Conservation (phyloP, 257 asterid species). For the Nyctanthes arbortristis region DNA sequence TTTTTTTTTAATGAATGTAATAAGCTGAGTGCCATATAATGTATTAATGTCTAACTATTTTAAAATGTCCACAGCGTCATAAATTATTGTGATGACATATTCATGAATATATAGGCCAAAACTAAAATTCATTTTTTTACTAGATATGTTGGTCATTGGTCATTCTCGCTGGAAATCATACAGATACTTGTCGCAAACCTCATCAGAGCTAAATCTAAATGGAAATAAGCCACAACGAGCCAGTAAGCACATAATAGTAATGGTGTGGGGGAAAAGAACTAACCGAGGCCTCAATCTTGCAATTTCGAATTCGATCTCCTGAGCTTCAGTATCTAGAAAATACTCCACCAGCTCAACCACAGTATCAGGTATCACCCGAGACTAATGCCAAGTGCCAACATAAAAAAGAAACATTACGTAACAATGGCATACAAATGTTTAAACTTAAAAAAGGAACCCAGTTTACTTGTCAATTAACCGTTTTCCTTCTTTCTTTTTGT, state of each 20-base stretch:
- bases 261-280: conserved; percentile 19
- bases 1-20: no score
- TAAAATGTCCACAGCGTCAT: no score
- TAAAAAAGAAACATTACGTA: no score
- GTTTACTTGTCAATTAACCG: background rate
- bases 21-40: background rate
- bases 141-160: no score
- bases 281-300: conserved; percentile 85
- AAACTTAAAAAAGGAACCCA: background rate
- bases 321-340: conserved; percentile 94
- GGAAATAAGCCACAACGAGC: background rate
- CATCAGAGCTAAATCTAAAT: background rate
- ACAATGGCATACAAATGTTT: background rate
- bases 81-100: no score
- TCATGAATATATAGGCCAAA: no score
- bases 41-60: background rate
- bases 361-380: conserved; percentile 71
- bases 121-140: no score
- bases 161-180: no score
- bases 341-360: conserved; percentile 69
- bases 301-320: conserved; percentile 82
- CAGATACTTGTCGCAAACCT: no score
- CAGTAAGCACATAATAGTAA: background rate
- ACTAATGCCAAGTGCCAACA: conserved; percentile 43
- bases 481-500: no score